Conservation (phyloP, 2,329 filamentous ascomycete genomes). For the Tolypocladium inflatum region DNA sequence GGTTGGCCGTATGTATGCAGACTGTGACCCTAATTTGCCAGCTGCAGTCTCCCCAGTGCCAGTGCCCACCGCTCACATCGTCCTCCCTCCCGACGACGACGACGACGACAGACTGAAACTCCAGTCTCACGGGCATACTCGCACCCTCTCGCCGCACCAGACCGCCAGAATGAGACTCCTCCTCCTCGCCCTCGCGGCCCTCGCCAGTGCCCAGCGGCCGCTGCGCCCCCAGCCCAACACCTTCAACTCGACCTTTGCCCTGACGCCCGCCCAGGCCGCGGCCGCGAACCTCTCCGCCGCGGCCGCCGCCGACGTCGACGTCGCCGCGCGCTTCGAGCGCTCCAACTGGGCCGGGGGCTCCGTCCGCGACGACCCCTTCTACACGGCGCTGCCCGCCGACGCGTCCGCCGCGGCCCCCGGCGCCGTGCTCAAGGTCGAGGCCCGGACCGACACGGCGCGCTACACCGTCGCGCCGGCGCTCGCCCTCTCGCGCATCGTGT, state of each 20-base stretch:
- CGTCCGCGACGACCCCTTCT: conserved; percentile 27
- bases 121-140: not conserved
- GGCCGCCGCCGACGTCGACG: conserved; percentile 11
- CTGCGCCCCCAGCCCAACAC: conserved; percentile 6
- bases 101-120: not conserved
- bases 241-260: conserved; percentile 19
- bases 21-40: too few relatives aligned
- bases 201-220: not conserved
- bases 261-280: conserved; percentile 14
- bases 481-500: conserved; percentile 38
- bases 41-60: too few relatives aligned
- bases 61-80: too few relatives aligned
- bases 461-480: conserved; percentile 31
- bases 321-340: conserved; percentile 16
- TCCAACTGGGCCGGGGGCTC: conserved; percentile 22
- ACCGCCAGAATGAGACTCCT: not conserved
- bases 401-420: conserved; percentile 18
- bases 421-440: conserved; percentile 28
- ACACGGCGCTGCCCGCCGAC: conserved; percentile 17
- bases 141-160: too few relatives aligned
- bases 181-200: not conserved
- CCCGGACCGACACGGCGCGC: conserved; percentile 22
- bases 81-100: too few relatives aligned
- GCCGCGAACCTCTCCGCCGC: conserved; percentile 9
- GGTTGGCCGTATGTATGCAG: too few relatives aligned